Evolutionary conservation across 306 rosid species (phyloP).

Genomic region (Rosa multiflora): DNA sequence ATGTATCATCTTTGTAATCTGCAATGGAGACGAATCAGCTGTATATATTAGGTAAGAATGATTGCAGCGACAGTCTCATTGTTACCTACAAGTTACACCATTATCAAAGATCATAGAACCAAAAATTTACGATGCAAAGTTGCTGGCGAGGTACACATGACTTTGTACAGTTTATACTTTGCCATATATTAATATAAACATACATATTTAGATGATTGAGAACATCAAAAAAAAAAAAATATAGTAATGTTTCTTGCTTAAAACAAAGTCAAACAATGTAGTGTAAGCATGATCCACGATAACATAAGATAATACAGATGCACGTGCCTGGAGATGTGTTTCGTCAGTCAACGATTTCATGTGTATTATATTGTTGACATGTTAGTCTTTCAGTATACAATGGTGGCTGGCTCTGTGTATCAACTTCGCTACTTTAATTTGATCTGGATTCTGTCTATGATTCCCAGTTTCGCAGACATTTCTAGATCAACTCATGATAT

Average conservation of each 20-base stretch:
- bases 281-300: neutral
- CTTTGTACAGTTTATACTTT: neutral
- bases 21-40: constrained; percentile 6
- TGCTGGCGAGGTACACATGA: constrained; percentile 11
- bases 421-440: neutral
- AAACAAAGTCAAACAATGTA: neutral
- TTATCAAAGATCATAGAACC: neutral
- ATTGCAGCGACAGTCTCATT: neutral
- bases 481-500: neutral
- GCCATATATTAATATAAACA: neutral
- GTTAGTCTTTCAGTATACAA: neutral
- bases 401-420: neutral
- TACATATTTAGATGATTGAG: neutral
- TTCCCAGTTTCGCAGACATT: neutral
- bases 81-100: neutral
- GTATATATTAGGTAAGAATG: constrained; percentile 1
- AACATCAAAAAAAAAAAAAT: too few relatives aligned
- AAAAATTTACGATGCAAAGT: neutral
- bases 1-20: constrained; percentile 22
- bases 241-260: neutral
- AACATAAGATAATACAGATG: neutral
- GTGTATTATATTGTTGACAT: neutral
- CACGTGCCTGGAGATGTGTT: constrained; percentile 10
- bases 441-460: neutral
- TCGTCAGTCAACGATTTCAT: neutral